Evolutionary conservation across 2,329 filamentous ascomycete genomes (phyloP).

Genomic region (Alternaria gansuensis): DNA sequence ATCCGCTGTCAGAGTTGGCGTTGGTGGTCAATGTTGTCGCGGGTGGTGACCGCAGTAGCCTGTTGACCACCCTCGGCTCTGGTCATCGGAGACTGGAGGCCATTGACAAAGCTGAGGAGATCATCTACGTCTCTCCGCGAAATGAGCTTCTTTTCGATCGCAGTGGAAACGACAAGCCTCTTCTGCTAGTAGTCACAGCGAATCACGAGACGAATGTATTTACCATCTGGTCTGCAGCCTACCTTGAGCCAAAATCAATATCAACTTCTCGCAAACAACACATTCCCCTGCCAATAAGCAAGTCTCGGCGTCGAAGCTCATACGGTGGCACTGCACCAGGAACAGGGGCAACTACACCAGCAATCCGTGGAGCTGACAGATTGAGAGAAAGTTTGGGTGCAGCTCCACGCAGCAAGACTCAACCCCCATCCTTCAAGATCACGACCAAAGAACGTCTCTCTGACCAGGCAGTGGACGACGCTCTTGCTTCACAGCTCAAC

Average conservation of each 20-base stretch:
- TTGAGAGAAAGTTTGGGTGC: conserved; percentile 80
- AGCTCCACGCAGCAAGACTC: conserved; percentile 56
- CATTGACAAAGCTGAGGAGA: conserved; percentile 79
- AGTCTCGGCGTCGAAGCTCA: conserved; percentile 70
- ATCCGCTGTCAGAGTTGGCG: conserved; percentile 86
- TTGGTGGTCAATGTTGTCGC: conserved; percentile 68
- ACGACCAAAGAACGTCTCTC: conserved; percentile 45
- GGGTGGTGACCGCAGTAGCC: conserved; percentile 39
- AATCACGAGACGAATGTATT: conserved; percentile 80
- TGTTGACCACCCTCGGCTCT: conserved; percentile 44
- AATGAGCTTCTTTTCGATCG: conserved; percentile 63
- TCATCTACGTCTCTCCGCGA: conserved; percentile 79
- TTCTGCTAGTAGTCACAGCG: conserved; percentile 81
- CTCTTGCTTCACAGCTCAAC: conserved; percentile 60
- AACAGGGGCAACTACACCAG: conserved; percentile 80
- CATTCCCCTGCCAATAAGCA: conserved; percentile 51
- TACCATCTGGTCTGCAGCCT: conserved; percentile 84
- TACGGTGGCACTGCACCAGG: conserved; percentile 64
- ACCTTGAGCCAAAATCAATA: conserved; percentile 72
- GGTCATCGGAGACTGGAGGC: conserved; percentile 60
- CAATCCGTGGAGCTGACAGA: conserved; percentile 66
- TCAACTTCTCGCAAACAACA: conserved; percentile 54
- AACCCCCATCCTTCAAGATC: conserved; percentile 53
- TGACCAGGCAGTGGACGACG: conserved; percentile 57
- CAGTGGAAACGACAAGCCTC: conserved; percentile 54